Percentiles rank a stretch among this genome's conserved stretches.
phyloP scores from a whole-genome alignment of 169 alveolate genomes.

The Plasmodium chabaudi region DNA sequence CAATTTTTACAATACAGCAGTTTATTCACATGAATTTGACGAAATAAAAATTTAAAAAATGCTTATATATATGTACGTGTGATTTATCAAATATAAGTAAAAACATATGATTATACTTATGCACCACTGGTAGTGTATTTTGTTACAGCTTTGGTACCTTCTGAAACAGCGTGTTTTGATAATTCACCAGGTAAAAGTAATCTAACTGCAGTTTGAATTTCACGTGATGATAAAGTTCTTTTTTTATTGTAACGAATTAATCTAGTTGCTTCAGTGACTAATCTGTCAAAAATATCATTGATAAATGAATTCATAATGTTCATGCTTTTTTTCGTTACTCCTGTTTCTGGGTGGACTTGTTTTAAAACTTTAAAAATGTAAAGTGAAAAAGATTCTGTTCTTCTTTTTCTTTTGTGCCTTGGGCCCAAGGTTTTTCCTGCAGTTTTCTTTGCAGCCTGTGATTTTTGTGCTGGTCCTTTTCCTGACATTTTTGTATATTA shows the following conservation, averaged over 20 bases:
- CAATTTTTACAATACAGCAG: constrained; percentile 9
- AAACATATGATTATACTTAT: constrained; percentile 64
- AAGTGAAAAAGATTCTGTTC: constrained; percentile 97
- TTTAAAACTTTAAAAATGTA: constrained; percentile 99
- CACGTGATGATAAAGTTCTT: constrained; percentile 98
- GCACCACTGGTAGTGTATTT: constrained; percentile 95
- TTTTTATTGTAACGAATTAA: constrained; percentile 97
- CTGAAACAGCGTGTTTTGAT: constrained; percentile 99
- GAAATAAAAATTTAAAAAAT: constrained; percentile 4
- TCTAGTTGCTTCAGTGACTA: constrained; percentile 97
- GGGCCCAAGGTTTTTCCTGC: constrained; percentile 92
- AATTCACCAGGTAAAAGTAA: constrained; percentile 99
- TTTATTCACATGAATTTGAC: constrained; percentile 19
- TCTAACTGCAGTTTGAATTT: constrained; percentile 98
- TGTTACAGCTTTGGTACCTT: constrained; percentile 99
- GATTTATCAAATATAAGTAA: neutral
- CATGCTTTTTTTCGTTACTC: constrained; percentile 98
- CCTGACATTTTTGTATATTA: constrained; percentile 87
- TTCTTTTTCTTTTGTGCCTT: constrained; percentile 92
- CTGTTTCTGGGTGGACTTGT: constrained; percentile 99
- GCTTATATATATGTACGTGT: constrained; percentile 1
- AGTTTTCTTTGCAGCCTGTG: constrained; percentile 92
- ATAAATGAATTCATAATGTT: constrained; percentile 99
- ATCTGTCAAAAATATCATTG: constrained; percentile 97
- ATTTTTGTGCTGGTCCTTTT: constrained; percentile 90